Evolutionary conservation across 2,329 filamentous ascomycete species (phyloP), one percentile per base, ranked within the genome.

Genomic region (Verticillium dahliae): DNA sequence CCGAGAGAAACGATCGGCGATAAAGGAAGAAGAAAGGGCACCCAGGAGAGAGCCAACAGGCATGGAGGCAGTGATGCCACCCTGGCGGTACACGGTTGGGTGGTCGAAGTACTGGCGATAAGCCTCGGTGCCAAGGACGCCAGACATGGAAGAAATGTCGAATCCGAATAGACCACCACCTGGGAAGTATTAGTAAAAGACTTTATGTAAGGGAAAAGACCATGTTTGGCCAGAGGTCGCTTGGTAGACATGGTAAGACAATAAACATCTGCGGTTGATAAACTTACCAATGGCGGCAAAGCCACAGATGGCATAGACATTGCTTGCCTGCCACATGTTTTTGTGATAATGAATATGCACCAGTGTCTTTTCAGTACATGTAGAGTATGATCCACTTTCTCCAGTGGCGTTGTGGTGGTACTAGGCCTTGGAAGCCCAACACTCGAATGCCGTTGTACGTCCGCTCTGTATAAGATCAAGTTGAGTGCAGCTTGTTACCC

Each of bases 131-230:
- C 85, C 86, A 41, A 92, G 78, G 31, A 87, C 84, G 56, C 84
- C 85, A 41, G 84, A 87, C 88, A 92, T 91, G 54, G 87, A 90
- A 61, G 83, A 85, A 68, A 92, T 91, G 75, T 92, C 90, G 71
- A 92, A 92, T 67, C 90, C 90, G 69, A 92, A 92, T 33, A 92
- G 78, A 31, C 83, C 85, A 71, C 89, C 89, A 67, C 88, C 88
- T 77, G 80, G 1, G 13, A 11, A 14, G 9, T 7, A n/a, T 35
- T 13, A 52, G 18, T 27, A 18, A 7, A 1, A 22, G 6, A 4
- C 13, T 13, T 15, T 7, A 7, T 4, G 15, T 15, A 9, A n/a
- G 6, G 39, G n/a, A 22, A 5, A 11, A 13, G 18, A 55, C 31
- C 3, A 34, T 55, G 52, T 6, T 10, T 37, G 6, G 9, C 13